Evolutionary conservation across 495 filamentous ascomycete genomes (phyloP).

Genomic region (Beverwykella pulmonaria): DNA sequence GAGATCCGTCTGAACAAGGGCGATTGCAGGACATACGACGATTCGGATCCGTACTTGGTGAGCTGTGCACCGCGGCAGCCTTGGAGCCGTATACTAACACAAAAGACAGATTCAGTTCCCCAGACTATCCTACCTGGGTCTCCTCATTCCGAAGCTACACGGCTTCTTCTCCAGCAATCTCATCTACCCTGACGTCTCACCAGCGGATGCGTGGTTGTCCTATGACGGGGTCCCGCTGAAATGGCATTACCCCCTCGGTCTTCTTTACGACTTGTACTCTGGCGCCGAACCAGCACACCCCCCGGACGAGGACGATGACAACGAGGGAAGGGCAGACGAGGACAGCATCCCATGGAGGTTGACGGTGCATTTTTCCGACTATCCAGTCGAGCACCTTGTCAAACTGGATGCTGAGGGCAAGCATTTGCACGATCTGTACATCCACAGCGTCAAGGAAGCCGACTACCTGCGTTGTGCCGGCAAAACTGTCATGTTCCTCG

Average conservation of each 20-base stretch:
- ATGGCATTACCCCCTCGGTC: conserved; percentile 84
- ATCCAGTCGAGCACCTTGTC: conserved; percentile 66
- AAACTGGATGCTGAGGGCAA: conserved; percentile 63
- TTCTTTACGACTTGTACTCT: conserved; percentile 86
- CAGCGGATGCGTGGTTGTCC: conserved; percentile 69
- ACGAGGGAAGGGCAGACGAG: conserved; percentile 13
- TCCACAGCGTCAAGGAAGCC: conserved; percentile 94
- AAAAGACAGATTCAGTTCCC: conserved; percentile 57
- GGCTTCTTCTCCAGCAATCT: conserved; percentile 75
- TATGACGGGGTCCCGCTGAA: conserved; percentile 79
- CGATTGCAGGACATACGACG: conserved; percentile 47
- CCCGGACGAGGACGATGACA: background rate
- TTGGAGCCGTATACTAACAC: conserved; percentile 11
- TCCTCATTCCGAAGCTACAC: conserved; percentile 77
- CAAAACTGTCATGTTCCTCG: conserved; percentile 88
- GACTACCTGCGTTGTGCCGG: conserved; percentile 90
- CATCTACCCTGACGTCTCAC: conserved; percentile 62
- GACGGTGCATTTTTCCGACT: conserved; percentile 71
- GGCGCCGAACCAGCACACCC: conserved; percentile 60
- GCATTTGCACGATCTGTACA: conserved; percentile 78
- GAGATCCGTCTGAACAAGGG: conserved; percentile 44
- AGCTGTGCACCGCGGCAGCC: background rate
- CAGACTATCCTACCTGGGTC: conserved; percentile 70
- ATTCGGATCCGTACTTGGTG: conserved; percentile 47
- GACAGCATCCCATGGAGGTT: conserved; percentile 73